Conservation (phyloP, 1,139 yeast genomes). For the Geotrichum phurueaensis region DNA sequence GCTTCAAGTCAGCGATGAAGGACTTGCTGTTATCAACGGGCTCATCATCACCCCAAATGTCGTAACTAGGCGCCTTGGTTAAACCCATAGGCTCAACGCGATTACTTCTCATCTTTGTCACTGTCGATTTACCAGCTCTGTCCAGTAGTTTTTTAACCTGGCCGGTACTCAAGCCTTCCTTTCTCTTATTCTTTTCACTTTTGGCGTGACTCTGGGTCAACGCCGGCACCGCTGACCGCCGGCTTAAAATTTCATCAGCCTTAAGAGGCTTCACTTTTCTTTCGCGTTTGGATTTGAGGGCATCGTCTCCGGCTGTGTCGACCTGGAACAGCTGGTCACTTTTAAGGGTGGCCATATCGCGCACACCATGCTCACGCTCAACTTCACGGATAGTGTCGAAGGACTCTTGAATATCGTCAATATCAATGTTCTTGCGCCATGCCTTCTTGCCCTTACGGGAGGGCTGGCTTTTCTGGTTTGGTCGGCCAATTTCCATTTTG, state of each 20-base stretch:
- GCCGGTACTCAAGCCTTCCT: conserved; percentile 58
- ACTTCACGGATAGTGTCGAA: conserved; percentile 65
- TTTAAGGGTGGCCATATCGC: conserved; percentile 22
- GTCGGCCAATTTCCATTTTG: conserved; percentile 32
- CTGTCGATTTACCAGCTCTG: conserved; percentile 55
- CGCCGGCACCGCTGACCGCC: conserved; percentile 72
- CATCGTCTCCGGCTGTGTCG: conserved; percentile 61
- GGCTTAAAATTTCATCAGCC: conserved; percentile 69
- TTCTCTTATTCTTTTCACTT: conserved; percentile 36
- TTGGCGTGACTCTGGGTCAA: conserved; percentile 41
- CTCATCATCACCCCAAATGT: conserved; percentile 50
- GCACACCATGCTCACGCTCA: conserved; percentile 44
- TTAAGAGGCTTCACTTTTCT: conserved; percentile 45
- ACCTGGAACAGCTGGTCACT: conserved; percentile 55
- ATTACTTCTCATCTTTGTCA: conserved; percentile 41
- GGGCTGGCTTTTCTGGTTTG: conserved; percentile 44
- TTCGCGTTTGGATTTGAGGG: conserved; percentile 32
- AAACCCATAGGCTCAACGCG: conserved; percentile 55
- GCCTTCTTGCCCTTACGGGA: conserved; percentile 91
- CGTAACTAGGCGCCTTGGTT: conserved; percentile 46
- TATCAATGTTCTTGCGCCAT: conserved; percentile 92
- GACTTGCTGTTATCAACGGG: conserved; percentile 8
- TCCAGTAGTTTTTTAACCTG: conserved; percentile 67
- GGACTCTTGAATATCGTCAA: conserved; percentile 67
- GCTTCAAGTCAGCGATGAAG: conserved; percentile 19